Evolutionary conservation across 2,329 filamentous ascomycete genomes (phyloP).

Genomic region (Diplodia sapinea): DNA sequence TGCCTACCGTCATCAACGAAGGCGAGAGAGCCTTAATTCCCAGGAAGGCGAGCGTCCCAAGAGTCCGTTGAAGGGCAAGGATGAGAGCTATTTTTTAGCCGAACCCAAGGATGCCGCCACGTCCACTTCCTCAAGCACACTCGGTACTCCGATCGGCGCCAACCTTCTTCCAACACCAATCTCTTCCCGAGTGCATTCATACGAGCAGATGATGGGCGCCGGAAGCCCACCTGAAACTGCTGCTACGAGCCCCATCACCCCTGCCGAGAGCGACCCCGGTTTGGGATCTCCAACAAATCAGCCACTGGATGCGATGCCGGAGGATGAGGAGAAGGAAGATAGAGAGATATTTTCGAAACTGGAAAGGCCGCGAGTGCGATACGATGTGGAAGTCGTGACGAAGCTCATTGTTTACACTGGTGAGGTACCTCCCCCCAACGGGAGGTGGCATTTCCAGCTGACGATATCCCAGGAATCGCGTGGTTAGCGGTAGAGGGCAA

Average conservation of each 20-base stretch:
- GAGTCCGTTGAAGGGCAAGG: conserved; percentile 34
- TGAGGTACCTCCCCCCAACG: conserved; percentile 42
- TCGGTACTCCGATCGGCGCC: conserved; percentile 49
- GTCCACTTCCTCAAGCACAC: conserved; percentile 28
- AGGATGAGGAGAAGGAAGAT: conserved; percentile 47
- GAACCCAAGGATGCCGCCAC: conserved; percentile 39
- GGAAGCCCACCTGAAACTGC: conserved; percentile 52
- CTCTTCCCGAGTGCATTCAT: conserved; percentile 62
- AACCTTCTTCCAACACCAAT: conserved; percentile 56
- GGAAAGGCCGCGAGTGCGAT: conserved; percentile 85
- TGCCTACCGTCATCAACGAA: conserved; percentile 79
- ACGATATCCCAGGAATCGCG: conserved; percentile 68
- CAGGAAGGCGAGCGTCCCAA: conserved; percentile 41
- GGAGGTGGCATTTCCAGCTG: not conserved
- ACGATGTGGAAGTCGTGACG: conserved; percentile 98
- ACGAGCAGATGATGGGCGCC: conserved; percentile 76
- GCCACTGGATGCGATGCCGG: conserved; percentile 31
- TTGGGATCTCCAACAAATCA: not conserved
- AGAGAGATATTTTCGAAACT: conserved; percentile 81
- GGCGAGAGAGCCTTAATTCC: conserved; percentile 65
- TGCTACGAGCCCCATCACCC: conserved; percentile 29
- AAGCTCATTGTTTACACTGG: conserved; percentile 95
- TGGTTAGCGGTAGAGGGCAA: conserved; percentile 80
- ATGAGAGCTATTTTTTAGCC: conserved; percentile 29
- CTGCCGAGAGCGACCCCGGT: conserved; percentile 37